Base-by-base conservation (phyloP, 2,329 filamentous ascomycete genomes). In the Didymella arachidicola region DNA sequence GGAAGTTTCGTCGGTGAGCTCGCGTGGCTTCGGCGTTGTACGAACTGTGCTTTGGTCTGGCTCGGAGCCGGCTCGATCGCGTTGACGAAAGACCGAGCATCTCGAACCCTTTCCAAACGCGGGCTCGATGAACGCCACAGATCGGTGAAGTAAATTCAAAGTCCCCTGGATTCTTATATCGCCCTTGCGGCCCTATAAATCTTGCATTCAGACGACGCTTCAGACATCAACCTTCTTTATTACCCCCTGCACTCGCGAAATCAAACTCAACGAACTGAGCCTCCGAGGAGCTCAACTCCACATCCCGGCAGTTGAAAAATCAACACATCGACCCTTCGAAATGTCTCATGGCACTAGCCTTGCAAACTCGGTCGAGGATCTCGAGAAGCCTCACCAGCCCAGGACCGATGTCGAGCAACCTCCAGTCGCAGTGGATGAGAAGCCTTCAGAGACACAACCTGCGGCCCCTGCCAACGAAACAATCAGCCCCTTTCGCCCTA, bases 401-500 rank as follows among this genome's bases (percentile, higher is more conserved):
- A 55, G 42, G 11, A 16, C 27, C 27, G 65, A 67, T 45, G 22
- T 67, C 32, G 68, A 70, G 45, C 65, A 70, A 43, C 50, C 46
- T 41, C 42, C 56, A 6, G 36, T 58, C 10, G 53, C 60, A 7
- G 26, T 53, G n/a, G 52, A 61, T 4, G 60, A 71, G 44, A 66
- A 68, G 45, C 44, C 49, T 30, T 41, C 38, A 50, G 53, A 45
- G n/a, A 39, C 3, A 41, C 57, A 39, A 19, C 32, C 43, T 12
- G 30, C 57, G 26, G 36, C 48, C 46, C 43, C 64, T n/a, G 22
- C 51, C 22, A 39, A 57, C 10, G 66, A 65, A 18, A 30, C 59
- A 8, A 47, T 68, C 14, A 69, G 46, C 48, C 71, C 69, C 29
- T 70, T 59, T 47, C 69, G 74, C 57, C 73, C 73, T 25, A 69